Conservation (phyloP, 495 filamentous ascomycete species). For the Trichodelitschia bisporula region DNA sequence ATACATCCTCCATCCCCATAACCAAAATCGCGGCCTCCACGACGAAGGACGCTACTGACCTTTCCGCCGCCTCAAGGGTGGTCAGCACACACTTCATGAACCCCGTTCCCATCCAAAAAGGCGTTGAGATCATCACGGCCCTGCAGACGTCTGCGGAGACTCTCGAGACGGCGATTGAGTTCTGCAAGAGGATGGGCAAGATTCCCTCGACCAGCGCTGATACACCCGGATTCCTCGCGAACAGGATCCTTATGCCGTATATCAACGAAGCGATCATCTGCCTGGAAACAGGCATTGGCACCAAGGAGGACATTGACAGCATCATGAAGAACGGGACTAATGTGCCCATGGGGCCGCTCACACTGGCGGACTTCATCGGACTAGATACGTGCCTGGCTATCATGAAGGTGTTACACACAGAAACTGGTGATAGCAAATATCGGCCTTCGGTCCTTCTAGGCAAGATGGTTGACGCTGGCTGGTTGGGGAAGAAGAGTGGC, state of each 20-base stretch:
- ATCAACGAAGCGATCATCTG: constrained; percentile 98
- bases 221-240: constrained; percentile 83
- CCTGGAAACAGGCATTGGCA: constrained; percentile 76
- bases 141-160: constrained; percentile 73
- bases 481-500: constrained; percentile 91
- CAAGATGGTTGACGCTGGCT: constrained; percentile 96
- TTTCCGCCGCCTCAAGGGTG: constrained; percentile 63
- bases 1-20: constrained; percentile 93
- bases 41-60: constrained; percentile 42
- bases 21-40: constrained; percentile 81
- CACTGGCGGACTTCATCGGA: constrained; percentile 91
- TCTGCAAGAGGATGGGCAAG: constrained; percentile 85
- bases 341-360: constrained; percentile 90
- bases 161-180: constrained; percentile 56
- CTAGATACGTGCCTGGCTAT: constrained; percentile 91
- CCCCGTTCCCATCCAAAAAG: constrained; percentile 88
- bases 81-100: constrained; percentile 99
- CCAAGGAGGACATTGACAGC: constrained; percentile 70
- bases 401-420: constrained; percentile 83
- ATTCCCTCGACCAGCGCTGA: constrained; percentile 68
- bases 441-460: constrained; percentile 59
- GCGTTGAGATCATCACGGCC: constrained; percentile 88
- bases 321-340: constrained; percentile 99
- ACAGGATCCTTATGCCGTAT: constrained; percentile 95
- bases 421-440: constrained; percentile 91